phyloP scores from a whole-genome alignment of 2,329 filamentous ascomycete species.

The Bipolaris sorokiniana region DNA sequence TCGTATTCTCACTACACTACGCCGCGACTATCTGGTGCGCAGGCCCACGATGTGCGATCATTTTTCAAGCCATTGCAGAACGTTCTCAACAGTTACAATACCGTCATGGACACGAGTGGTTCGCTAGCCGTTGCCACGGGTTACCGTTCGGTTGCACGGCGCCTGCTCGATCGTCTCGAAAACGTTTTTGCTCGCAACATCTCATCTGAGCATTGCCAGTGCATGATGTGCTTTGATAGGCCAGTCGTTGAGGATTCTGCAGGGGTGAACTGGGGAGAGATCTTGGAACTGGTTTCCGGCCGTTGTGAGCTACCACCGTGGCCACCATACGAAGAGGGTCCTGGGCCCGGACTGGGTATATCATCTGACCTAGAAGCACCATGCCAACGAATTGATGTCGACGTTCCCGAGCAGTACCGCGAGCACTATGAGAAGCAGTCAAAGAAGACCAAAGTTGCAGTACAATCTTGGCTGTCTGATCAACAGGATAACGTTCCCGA shows the following conservation, averaged over 20 bases:
- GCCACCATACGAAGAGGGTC: conserved; percentile 74
- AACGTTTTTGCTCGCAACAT: conserved; percentile 94
- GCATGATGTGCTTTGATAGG: conserved; percentile 75
- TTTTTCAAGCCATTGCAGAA: conserved; percentile 84
- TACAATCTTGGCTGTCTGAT: conserved; percentile 86
- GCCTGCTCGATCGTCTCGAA: conserved; percentile 86
- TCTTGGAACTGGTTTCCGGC: conserved; percentile 89
- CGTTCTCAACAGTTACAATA: conserved; percentile 83
- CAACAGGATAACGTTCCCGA: conserved; percentile 81
- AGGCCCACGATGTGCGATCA: conserved; percentile 65
- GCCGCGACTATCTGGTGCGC: conserved; percentile 53
- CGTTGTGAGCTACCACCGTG: conserved; percentile 83
- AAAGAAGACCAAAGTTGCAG: conserved; percentile 88
- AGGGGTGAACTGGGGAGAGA: conserved; percentile 93
- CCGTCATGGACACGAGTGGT: conserved; percentile 80
- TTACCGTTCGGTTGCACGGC: conserved; percentile 90
- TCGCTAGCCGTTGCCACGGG: conserved; percentile 95
- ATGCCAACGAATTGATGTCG: conserved; percentile 84
- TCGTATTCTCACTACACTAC: conserved; percentile 66
- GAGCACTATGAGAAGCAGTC: conserved; percentile 92
- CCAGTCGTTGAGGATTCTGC: conserved; percentile 54
- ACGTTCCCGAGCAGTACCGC: conserved; percentile 90
- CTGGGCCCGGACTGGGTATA: conserved; percentile 65
- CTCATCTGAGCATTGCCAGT: conserved; percentile 82
- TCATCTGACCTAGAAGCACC: conserved; percentile 58